Percentiles rank a stretch among this genome's conserved stretches.
phyloP scores from a whole-genome alignment of 345 rosid species.

The Nephelium lappaceum region DNA sequence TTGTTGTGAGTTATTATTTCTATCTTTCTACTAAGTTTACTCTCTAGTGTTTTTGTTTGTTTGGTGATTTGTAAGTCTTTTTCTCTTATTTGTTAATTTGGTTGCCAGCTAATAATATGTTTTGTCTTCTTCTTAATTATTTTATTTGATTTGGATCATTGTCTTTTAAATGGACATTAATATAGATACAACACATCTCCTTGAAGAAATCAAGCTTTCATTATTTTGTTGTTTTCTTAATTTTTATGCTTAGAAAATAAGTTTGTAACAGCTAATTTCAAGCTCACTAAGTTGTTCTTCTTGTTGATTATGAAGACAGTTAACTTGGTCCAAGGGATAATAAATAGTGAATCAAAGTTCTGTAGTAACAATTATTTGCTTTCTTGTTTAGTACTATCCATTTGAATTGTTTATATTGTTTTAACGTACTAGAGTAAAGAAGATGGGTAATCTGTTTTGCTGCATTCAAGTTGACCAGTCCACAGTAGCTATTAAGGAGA shows the following conservation, averaged over 20 bases:
- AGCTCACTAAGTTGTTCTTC: background rate
- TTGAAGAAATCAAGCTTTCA: background rate
- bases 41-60: conserved; percentile 3
- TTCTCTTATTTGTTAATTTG: conserved; percentile 5
- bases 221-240: background rate
- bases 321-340: conserved; percentile 1
- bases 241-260: too few relatives aligned
- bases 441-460: conserved; percentile 58
- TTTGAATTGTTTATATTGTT: background rate
- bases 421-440: conserved; percentile 25
- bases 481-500: conserved; percentile 57
- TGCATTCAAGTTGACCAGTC: conserved; percentile 64
- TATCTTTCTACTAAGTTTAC: conserved; percentile 8
- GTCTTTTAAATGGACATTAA: background rate
- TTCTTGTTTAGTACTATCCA: background rate
- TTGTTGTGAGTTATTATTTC: background rate
- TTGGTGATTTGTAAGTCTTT: conserved; percentile 18
- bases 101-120: background rate
- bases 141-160: background rate
- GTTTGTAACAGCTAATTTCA: background rate
- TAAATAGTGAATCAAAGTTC: background rate
- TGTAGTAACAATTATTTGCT: background rate
- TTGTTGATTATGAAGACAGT: background rate
- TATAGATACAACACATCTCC: background rate
- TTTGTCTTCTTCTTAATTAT: background rate